Evolutionary conservation across 208 protist genomes (phyloP).

Genomic region (Trypanosoma theileri): DNA sequence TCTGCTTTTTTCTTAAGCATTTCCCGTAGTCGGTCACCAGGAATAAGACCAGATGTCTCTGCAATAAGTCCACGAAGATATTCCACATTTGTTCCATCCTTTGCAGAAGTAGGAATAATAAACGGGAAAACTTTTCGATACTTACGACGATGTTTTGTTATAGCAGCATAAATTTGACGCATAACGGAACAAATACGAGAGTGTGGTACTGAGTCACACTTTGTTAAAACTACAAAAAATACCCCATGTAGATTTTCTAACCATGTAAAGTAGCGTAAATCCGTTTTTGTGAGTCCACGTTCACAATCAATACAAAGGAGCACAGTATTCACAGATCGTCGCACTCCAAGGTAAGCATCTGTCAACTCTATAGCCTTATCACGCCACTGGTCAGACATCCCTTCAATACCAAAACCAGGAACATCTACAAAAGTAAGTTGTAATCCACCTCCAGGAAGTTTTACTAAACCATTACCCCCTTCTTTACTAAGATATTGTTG

Average conservation of each 20-base stretch:
- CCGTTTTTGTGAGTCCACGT: constrained; percentile 78
- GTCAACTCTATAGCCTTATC: constrained; percentile 86
- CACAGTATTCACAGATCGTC: constrained; percentile 90
- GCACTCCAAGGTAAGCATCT: constrained; percentile 89
- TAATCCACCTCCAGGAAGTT: constrained; percentile 78
- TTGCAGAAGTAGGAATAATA: constrained; percentile 82
- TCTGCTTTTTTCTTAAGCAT: constrained; percentile 59
- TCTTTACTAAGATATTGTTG: constrained; percentile 62
- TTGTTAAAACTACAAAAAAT: constrained; percentile 88
- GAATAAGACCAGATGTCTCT: constrained; percentile 87
- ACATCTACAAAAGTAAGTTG: constrained; percentile 92
- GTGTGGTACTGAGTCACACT: constrained; percentile 89
- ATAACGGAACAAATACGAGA: constrained; percentile 86
- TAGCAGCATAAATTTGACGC: constrained; percentile 83
- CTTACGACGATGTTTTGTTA: constrained; percentile 83
- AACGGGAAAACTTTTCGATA: constrained; percentile 89
- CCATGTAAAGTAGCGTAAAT: constrained; percentile 89
- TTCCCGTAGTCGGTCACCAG: constrained; percentile 74
- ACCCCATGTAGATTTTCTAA: constrained; percentile 89
- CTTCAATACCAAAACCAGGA: constrained; percentile 89
- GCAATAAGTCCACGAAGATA: constrained; percentile 80
- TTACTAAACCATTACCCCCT: constrained; percentile 79
- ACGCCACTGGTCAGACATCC: constrained; percentile 87
- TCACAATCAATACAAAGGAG: constrained; percentile 90
- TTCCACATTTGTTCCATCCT: constrained; percentile 84